Conservation (phyloP, 2,329 filamentous ascomycete species). For the Lachnellula willkommii region DNA sequence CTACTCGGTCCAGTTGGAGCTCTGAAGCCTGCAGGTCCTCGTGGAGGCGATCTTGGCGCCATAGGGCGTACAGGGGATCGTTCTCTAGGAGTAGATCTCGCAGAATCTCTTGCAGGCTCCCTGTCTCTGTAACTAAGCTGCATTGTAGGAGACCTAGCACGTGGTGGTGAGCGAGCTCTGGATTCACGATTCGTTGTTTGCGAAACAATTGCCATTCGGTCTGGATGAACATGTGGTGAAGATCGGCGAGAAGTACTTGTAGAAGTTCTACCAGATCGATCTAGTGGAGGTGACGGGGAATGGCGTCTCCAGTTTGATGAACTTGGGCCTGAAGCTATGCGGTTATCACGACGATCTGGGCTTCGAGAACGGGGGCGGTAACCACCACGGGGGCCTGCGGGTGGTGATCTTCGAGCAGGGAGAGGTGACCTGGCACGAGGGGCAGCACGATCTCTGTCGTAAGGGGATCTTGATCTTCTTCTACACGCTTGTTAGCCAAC, state of each 20-base stretch:
- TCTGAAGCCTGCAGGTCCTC: conserved; percentile 30
- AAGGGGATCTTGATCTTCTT: conserved; percentile 33
- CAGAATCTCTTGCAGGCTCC: conserved; percentile 17
- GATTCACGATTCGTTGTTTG: conserved; percentile 31
- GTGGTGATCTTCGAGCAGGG: conserved; percentile 28
- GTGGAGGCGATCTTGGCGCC: conserved; percentile 29
- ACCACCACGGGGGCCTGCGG: conserved; percentile 32
- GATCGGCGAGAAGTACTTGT: conserved; percentile 56
- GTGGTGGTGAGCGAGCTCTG: conserved; percentile 26
- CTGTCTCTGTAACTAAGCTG: conserved; percentile 25
- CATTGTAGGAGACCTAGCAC: conserved; percentile 23
- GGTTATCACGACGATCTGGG: conserved; percentile 45
- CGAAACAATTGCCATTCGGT: conserved; percentile 10
- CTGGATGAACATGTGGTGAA: conserved; percentile 43
- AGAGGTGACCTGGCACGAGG: conserved; percentile 30
- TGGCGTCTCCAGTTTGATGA: conserved; percentile 47
- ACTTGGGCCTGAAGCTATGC: conserved; percentile 35
- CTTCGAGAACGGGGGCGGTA: conserved; percentile 44
- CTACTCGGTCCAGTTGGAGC: conserved; percentile 31
- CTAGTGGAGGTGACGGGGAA: conserved; percentile 48
- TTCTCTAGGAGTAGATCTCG: conserved; percentile 28
- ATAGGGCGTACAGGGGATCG: conserved; percentile 26
- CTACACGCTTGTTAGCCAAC: conserved; percentile 11
- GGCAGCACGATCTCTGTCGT: conserved; percentile 27
- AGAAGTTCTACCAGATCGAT: conserved; percentile 48